phyloP scores from a whole-genome alignment of 768 basidiomycete genomes.

The Mycena capillaripes region DNA sequence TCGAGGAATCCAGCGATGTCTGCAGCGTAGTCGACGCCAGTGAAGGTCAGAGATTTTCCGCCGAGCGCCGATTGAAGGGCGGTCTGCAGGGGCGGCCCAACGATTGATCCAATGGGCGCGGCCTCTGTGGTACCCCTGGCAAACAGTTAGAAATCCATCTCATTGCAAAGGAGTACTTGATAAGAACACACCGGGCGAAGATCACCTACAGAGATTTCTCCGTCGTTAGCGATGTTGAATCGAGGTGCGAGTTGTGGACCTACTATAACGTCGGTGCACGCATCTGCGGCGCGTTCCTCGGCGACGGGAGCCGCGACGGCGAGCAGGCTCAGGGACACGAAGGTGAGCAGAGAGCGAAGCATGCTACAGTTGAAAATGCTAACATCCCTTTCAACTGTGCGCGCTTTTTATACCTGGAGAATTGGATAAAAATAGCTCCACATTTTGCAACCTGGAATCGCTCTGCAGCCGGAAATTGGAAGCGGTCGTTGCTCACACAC shows the following conservation, averaged over 20 bases:
- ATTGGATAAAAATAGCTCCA: too few relatives aligned
- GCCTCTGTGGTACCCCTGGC: conserved; percentile 52
- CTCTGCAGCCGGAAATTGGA: background rate
- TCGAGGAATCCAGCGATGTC: conserved; percentile 51
- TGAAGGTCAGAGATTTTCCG: conserved; percentile 48
- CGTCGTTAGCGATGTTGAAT: background rate
- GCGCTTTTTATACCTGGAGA: conserved; percentile 8
- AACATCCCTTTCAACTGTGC: background rate
- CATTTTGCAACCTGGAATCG: too few relatives aligned
- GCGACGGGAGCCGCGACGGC: conserved; percentile 2
- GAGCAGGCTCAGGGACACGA: conserved; percentile 13
- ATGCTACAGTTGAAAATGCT: background rate
- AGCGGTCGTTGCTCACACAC: too few relatives aligned
- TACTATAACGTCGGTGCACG: conserved; percentile 28
- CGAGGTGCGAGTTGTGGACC: background rate
- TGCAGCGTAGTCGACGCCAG: conserved; percentile 54
- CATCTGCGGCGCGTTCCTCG: conserved; percentile 18
- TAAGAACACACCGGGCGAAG: too few relatives aligned
- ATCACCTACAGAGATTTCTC: conserved; percentile 38
- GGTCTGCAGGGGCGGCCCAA: conserved; percentile 53
- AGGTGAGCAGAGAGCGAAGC: conserved; percentile 15
- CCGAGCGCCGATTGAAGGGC: conserved; percentile 47
- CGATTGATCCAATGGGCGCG: conserved; percentile 50
- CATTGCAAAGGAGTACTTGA: too few relatives aligned
- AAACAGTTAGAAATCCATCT: too few relatives aligned